phyloP scores from a whole-genome alignment of 2,329 filamentous ascomycete species.

The Cercospora sp. region DNA sequence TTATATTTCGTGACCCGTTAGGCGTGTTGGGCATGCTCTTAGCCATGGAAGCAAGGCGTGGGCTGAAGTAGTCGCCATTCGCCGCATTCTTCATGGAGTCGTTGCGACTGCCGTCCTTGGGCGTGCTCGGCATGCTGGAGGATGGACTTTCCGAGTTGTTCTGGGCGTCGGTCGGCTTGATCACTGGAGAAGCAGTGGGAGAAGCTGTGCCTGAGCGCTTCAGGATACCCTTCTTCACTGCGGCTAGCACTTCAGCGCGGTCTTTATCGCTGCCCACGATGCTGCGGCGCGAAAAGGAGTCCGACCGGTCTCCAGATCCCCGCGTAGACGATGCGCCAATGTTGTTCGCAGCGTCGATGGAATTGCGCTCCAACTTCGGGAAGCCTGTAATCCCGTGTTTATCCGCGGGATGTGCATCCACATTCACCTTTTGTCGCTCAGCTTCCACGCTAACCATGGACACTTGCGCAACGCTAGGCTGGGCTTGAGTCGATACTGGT shows the following conservation, averaged over 20 bases:
- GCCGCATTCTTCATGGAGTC: slow-evolving; percentile 59
- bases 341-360: slow-evolving; percentile 62
- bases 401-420: slow-evolving; percentile 67
- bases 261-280: slow-evolving; percentile 89
- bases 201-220: slow-evolving; percentile 71
- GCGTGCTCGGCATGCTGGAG: slow-evolving; percentile 85
- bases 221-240: slow-evolving; percentile 91
- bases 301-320: slow-evolving; percentile 57
- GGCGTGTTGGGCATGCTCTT: slow-evolving; percentile 82
- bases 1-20: slow-evolving; percentile 62
- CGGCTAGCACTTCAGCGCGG: slow-evolving; percentile 84
- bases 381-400: slow-evolving; percentile 77
- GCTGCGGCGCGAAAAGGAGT: slow-evolving; percentile 70
- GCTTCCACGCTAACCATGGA: slow-evolving; percentile 96
- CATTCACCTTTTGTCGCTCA: slow-evolving; percentile 79
- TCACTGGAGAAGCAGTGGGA: slow-evolving; percentile 68
- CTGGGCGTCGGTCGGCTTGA: slow-evolving; percentile 64
- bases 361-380: slow-evolving; percentile 80
- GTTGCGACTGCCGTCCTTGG: slow-evolving; percentile 64
- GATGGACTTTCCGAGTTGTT: slow-evolving; percentile 73
- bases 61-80: slow-evolving; percentile 85
- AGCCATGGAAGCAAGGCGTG: slow-evolving; percentile 69
- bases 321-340: slow-evolving; percentile 36
- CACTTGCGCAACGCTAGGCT: slow-evolving; percentile 74
- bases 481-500: slow-evolving; percentile 54